Evolutionary conservation across 2,329 filamentous ascomycete species (phyloP).

Genomic region (Aotearoamyces nothofagi): DNA sequence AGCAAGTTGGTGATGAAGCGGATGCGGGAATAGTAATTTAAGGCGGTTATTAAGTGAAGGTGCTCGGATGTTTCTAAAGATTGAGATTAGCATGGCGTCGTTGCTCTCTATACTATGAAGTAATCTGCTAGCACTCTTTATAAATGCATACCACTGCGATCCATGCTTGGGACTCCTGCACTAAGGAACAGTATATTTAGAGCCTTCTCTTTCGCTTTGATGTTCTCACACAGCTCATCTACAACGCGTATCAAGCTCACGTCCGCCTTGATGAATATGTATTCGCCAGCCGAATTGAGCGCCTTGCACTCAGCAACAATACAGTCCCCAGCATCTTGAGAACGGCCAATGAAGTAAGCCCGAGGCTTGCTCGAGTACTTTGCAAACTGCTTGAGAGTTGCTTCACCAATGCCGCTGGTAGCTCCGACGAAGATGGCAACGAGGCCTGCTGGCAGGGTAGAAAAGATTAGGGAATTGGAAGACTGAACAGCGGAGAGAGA

Average conservation of each 20-base stretch:
- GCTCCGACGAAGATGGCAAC: constrained; percentile 33
- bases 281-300: constrained; percentile 25
- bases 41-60: constrained; percentile 29
- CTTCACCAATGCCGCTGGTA: constrained; percentile 32
- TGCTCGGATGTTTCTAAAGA: constrained; percentile 30
- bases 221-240: constrained; percentile 30
- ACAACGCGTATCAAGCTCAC: constrained; percentile 27
- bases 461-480: constrained; percentile 5
- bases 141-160: constrained; percentile 1
- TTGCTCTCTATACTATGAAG: too few relatives aligned
- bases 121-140: too few relatives aligned
- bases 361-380: constrained; percentile 21
- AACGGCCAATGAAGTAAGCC: constrained; percentile 31
- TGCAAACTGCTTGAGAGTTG: constrained; percentile 27
- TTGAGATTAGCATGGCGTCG: too few relatives aligned
- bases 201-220: constrained; percentile 30
- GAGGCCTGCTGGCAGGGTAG: constrained; percentile 20
- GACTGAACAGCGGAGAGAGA: constrained; percentile 3
- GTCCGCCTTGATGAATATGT: constrained; percentile 27
- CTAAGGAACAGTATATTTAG: constrained; percentile 39
- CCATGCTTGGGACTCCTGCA: constrained; percentile 23
- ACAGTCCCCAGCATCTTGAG: constrained; percentile 21
- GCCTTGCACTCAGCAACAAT: constrained; percentile 19
- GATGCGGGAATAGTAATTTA: constrained; percentile 38
- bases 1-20: constrained; percentile 40